phyloP scores from a whole-genome alignment of 2,329 filamentous ascomycete species.

The Penicillium palitans region DNA sequence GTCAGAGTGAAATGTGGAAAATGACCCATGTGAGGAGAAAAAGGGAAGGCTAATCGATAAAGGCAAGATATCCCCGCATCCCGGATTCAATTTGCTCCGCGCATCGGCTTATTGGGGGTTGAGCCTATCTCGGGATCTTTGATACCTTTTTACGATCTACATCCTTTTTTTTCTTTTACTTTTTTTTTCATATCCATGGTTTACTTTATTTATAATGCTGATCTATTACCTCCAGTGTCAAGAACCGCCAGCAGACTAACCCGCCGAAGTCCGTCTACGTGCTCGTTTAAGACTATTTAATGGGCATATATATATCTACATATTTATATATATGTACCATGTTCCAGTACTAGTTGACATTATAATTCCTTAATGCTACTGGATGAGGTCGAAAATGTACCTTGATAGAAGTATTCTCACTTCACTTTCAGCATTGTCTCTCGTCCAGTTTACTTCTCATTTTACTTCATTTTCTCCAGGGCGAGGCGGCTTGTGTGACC shows the following conservation, averaged over 20 bases:
- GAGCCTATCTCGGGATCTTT: not conserved
- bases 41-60: slow-evolving; percentile 9
- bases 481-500: no score
- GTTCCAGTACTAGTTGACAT: no score
- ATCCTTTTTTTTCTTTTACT: no score
- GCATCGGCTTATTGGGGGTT: not conserved
- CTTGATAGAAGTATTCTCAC: no score
- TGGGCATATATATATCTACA: no score
- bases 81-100: slow-evolving; percentile 2
- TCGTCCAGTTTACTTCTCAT: no score
- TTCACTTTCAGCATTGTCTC: no score
- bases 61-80: slow-evolving; percentile 6
- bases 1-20: not conserved
- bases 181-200: not conserved
- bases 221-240: not conserved
- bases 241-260: not conserved
- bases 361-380: no score
- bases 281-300: no score
- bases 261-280: not conserved
- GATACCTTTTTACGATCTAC: not conserved
- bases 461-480: no score
- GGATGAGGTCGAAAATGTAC: no score
- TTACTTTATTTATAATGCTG: not conserved
- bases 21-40: slow-evolving; percentile 6
- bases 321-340: no score